phyloP scores from a whole-genome alignment of 805 yeast genomes.

The Wickerhamomyces chaumierensis region DNA sequence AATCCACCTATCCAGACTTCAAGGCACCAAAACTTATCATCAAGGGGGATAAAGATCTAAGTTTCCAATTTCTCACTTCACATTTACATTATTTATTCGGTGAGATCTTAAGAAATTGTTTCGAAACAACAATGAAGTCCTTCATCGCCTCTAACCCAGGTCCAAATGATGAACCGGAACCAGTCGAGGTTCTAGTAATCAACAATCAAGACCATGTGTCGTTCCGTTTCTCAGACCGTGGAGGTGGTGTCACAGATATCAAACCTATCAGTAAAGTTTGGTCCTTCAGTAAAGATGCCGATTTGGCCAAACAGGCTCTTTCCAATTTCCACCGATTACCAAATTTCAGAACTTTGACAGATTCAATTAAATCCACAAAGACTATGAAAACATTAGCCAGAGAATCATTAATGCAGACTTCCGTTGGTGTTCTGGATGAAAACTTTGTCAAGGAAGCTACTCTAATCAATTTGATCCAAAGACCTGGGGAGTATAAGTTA shows the following conservation, averaged over 20 bases:
- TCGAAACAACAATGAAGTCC: constrained; percentile 63
- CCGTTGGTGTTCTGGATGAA: constrained; percentile 28
- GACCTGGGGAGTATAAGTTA: constrained; percentile 65
- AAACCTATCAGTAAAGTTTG: constrained; percentile 56
- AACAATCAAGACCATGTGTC: constrained; percentile 55
- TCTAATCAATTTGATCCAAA: constrained; percentile 48
- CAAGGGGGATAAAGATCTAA: constrained; percentile 58
- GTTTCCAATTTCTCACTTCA: constrained; percentile 74
- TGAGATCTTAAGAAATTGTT: constrained; percentile 76
- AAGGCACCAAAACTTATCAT: constrained; percentile 64
- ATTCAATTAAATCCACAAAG: constrained; percentile 3
- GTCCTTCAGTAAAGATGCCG: constrained; percentile 75
- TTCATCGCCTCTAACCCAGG: constrained; percentile 22
- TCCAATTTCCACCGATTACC: constrained; percentile 62
- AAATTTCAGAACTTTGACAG: constrained; percentile 31
- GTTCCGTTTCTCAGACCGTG: constrained; percentile 77
- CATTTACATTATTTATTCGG: constrained; percentile 83
- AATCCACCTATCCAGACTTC: constrained; percentile 37
- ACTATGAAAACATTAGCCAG: constrained; percentile 18
- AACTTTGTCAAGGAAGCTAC: constrained; percentile 28
- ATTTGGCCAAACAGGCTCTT: constrained; percentile 44
- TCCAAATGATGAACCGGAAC: constrained; percentile 39
- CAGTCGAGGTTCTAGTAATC: constrained; percentile 68
- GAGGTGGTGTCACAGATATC: constrained; percentile 65
- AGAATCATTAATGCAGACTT: constrained; percentile 24